phyloP scores from a whole-genome alignment of 805 yeast species.

The Sugiyamaella floridensis region DNA sequence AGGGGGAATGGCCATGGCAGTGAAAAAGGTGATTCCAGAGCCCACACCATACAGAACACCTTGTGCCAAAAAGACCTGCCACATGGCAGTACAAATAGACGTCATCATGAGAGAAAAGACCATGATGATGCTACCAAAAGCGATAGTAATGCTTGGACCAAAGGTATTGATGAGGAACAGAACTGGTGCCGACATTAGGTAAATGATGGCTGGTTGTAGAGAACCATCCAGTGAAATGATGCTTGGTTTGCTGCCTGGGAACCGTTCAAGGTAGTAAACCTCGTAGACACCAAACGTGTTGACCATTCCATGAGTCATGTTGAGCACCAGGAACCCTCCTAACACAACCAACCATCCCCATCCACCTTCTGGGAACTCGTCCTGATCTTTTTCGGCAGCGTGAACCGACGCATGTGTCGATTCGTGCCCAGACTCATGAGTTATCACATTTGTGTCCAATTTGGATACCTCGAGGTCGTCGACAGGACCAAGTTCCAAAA shows the following conservation, averaged over 20 bases:
- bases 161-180: constrained; percentile 36
- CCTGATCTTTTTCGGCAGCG: constrained; percentile 19
- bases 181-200: constrained; percentile 33
- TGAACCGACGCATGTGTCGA: neutral
- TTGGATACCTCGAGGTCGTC: neutral
- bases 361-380: constrained; percentile 42
- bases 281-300: constrained; percentile 55
- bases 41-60: constrained; percentile 46
- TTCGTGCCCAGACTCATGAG: neutral
- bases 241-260: constrained; percentile 39
- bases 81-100: constrained; percentile 38
- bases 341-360: constrained; percentile 47
- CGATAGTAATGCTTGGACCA: constrained; percentile 36
- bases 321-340: constrained; percentile 40
- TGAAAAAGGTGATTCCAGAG: constrained; percentile 39
- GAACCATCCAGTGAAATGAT: constrained; percentile 51
- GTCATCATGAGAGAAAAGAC: constrained; percentile 42
- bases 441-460: too few relatives aligned
- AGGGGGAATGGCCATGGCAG: constrained; percentile 40
- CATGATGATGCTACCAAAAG: constrained; percentile 40
- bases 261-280: constrained; percentile 39
- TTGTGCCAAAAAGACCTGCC: constrained; percentile 49
- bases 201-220: constrained; percentile 42
- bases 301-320: constrained; percentile 53
- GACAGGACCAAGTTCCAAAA: neutral